Conservation (phyloP, 2,329 filamentous ascomycete genomes). For the Fonsecaea pugnacius region DNA sequence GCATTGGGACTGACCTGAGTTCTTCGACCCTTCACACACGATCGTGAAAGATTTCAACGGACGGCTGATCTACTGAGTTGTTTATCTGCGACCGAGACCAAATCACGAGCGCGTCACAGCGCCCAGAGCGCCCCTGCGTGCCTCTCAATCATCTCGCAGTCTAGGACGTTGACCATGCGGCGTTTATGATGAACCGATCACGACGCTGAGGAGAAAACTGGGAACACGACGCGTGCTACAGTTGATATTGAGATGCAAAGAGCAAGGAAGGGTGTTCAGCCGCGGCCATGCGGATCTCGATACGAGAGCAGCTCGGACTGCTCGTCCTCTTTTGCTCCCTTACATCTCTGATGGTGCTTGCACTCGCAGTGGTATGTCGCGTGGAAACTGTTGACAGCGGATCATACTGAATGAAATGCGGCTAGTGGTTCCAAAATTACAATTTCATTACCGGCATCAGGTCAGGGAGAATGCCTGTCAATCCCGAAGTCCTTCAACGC, state of each 20-base stretch:
- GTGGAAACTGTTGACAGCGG: conserved; percentile 54
- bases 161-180: not conserved
- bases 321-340: conserved; percentile 78
- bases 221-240: conserved; percentile 10
- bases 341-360: conserved; percentile 74
- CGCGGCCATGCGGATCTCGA: conserved; percentile 75
- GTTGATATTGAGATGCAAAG: conserved; percentile 28
- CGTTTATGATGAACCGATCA: conserved; percentile 13
- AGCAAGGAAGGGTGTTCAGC: conserved; percentile 7
- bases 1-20: not conserved
- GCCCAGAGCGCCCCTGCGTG: not conserved
- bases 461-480: not conserved
- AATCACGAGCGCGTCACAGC: not conserved
- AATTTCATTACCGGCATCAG: conserved; percentile 61
- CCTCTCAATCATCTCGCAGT: not conserved
- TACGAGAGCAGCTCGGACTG: conserved; percentile 81
- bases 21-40: not conserved
- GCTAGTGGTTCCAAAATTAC: conserved; percentile 64
- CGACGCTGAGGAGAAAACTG: conserved; percentile 15
- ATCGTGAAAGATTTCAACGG: not conserved
- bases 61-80: not conserved
- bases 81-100: not conserved
- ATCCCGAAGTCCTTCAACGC: not conserved
- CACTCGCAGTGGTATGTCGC: conserved; percentile 67
- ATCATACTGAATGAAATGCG: conserved; percentile 47